Evolutionary conservation across 2,329 filamentous ascomycete species (phyloP).

Genomic region (Aureobasidium sp.): DNA sequence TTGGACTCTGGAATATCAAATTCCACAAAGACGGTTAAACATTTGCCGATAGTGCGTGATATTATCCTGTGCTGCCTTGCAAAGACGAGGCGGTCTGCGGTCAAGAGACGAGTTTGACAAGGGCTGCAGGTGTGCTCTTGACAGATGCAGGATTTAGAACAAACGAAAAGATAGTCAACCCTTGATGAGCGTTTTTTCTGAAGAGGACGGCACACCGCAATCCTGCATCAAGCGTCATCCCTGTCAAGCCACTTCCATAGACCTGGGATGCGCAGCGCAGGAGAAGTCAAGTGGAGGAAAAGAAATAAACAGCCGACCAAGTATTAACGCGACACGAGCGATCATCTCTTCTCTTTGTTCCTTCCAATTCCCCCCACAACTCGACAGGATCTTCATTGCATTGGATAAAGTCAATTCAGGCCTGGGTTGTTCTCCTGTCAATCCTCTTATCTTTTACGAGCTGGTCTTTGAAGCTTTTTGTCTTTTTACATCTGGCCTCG

Average conservation of each 20-base stretch:
- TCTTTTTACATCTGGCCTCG: neutral
- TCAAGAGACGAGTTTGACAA: neutral
- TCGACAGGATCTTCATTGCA: conserved; percentile 6
- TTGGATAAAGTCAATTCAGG: conserved; percentile 13
- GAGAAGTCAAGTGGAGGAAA: neutral
- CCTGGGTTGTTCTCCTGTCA: neutral
- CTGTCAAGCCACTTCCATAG: conserved; percentile 3
- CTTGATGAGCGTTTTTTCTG: neutral
- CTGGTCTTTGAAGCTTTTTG: neutral
- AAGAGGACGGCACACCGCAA: conserved; percentile 5
- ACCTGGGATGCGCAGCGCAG: conserved; percentile 1
- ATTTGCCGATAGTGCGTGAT: neutral
- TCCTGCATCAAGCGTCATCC: conserved; percentile 5
- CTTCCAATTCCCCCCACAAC: conserved; percentile 2
- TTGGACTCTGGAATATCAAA: neutral
- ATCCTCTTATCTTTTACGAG: conserved; percentile 4
- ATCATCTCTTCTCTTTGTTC: conserved; percentile 4
- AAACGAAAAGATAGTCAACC: neutral
- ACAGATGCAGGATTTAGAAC: neutral
- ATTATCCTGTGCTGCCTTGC: no score
- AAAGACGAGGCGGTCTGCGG: neutral
- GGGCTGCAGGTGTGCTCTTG: neutral
- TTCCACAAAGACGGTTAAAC: conserved; percentile 12
- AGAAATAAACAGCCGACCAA: neutral
- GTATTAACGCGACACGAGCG: conserved; percentile 11